These are phyloP conservation scores for Trypanosomatidae sp. DNA, from an alignment of 208 protist species.

Conservation along the genomic window DNA sequence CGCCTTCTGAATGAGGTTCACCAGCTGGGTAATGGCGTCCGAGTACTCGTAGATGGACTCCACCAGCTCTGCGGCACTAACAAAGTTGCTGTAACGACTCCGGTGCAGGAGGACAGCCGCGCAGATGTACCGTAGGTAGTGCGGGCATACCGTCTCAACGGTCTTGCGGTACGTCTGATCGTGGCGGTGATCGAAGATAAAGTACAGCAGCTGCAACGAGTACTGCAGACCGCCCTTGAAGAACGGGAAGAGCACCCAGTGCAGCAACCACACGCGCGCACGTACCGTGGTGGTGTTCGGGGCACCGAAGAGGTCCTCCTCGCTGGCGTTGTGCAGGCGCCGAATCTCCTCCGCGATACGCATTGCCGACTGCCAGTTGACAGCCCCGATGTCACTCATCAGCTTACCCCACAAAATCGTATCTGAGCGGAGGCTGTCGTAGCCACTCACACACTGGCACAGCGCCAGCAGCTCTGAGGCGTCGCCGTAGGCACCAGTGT, in stretches of 20 bases:
- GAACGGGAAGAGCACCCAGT: conserved; percentile 93
- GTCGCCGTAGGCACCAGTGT: conserved; percentile 80
- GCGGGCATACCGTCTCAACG: conserved; percentile 88
- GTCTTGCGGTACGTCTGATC: conserved; percentile 76
- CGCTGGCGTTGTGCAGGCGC: conserved; percentile 64
- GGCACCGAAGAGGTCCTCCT: conserved; percentile 65
- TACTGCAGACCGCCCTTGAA: conserved; percentile 89
- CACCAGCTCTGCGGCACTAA: conserved; percentile 60
- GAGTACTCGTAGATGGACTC: conserved; percentile 85
- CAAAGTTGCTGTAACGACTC: conserved; percentile 67
- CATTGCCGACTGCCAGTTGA: conserved; percentile 85
- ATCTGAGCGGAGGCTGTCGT: conserved; percentile 59
- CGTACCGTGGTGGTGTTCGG: conserved; percentile 66
- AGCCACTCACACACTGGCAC: conserved; percentile 81
- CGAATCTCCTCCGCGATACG: conserved; percentile 73
- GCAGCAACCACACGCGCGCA: conserved; percentile 85
- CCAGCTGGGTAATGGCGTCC: conserved; percentile 83
- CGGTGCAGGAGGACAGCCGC: conserved; percentile 85
- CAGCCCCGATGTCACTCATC: conserved; percentile 79
- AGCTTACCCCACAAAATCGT: conserved; percentile 87
- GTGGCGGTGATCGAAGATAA: conserved; percentile 78
- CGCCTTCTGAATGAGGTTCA: conserved; percentile 65
- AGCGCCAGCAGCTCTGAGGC: conserved; percentile 81
- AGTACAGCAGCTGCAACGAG: conserved; percentile 75
- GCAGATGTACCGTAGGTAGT: conserved; percentile 91